Conservation (phyloP, 2,329 filamentous ascomycete species). For the Trichoderma atrobrunneum region DNA sequence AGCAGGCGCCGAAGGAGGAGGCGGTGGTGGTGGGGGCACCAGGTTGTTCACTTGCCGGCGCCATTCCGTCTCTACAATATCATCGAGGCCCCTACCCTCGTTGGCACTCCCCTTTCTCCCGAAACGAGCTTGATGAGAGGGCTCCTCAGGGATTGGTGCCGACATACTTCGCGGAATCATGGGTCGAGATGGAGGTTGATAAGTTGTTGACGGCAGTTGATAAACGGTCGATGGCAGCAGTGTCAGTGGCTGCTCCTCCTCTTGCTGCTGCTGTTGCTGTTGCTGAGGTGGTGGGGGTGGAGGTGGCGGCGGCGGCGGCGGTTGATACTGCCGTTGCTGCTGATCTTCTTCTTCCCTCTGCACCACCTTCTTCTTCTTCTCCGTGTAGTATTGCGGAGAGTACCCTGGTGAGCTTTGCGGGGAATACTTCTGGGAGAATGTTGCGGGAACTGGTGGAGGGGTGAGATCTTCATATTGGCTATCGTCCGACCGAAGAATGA, state of each 20-base stretch:
- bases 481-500: constrained; percentile 64
- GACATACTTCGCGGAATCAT: constrained; percentile 61
- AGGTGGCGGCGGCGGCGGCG: not conserved
- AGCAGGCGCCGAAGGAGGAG: constrained; percentile 46
- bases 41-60: constrained; percentile 50
- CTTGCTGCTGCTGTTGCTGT: constrained; percentile 23
- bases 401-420: constrained; percentile 33
- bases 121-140: constrained; percentile 26
- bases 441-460: constrained; percentile 48
- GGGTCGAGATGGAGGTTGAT: constrained; percentile 51
- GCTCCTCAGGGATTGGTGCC: constrained; percentile 48
- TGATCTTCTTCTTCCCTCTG: constrained; percentile 16
- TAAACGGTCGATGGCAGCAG: constrained; percentile 60
- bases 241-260: constrained; percentile 37
- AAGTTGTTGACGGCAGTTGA: constrained; percentile 59
- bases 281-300: not conserved
- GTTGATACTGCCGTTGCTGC: not conserved
- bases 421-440: constrained; percentile 44
- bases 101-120: constrained; percentile 37
- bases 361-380: constrained; percentile 28
- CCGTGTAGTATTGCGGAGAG: constrained; percentile 29
- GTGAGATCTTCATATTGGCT: constrained; percentile 38
- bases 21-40: constrained; percentile 51
- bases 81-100: constrained; percentile 48
- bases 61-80: constrained; percentile 41